A percentile compares a stretch with the other conserved stretches of the same genome.
phyloP scores from a whole-genome alignment of 768 basidiomycete species.

The Mycena alexandri region DNA sequence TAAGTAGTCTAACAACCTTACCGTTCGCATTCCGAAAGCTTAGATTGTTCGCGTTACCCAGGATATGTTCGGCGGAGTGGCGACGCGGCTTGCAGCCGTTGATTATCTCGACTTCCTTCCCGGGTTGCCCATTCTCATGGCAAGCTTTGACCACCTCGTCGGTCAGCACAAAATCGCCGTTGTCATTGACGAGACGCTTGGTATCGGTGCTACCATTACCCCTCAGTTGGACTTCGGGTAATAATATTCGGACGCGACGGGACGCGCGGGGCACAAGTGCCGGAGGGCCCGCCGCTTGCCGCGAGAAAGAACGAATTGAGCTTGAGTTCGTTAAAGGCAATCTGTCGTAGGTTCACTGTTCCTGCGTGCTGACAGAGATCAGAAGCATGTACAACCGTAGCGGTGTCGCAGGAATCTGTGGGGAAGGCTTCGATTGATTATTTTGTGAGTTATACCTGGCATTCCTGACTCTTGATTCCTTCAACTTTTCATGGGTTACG shows the following conservation, averaged over 20 bases:
- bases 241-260: conserved; percentile 19
- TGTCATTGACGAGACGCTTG: conserved; percentile 21
- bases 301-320: background rate
- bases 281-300: background rate
- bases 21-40: no score
- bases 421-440: conserved; percentile 15
- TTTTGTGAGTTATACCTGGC: background rate
- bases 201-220: conserved; percentile 21
- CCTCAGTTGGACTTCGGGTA: conserved; percentile 12
- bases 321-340: conserved; percentile 22
- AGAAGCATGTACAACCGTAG: background rate
- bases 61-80: no score
- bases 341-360: conserved; percentile 7
- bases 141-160: background rate
- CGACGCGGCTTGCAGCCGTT: no score
- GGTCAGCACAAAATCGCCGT: conserved; percentile 20
- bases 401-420: conserved; percentile 5
- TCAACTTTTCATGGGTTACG: background rate
- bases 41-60: no score
- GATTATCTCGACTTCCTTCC: no score
- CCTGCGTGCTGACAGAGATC: background rate
- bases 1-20: no score
- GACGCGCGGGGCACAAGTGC: conserved; percentile 2
- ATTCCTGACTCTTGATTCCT: background rate
- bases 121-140: no score